phyloP scores from a whole-genome alignment of 495 filamentous ascomycete species.

The Chaetomidium leptoderma region DNA sequence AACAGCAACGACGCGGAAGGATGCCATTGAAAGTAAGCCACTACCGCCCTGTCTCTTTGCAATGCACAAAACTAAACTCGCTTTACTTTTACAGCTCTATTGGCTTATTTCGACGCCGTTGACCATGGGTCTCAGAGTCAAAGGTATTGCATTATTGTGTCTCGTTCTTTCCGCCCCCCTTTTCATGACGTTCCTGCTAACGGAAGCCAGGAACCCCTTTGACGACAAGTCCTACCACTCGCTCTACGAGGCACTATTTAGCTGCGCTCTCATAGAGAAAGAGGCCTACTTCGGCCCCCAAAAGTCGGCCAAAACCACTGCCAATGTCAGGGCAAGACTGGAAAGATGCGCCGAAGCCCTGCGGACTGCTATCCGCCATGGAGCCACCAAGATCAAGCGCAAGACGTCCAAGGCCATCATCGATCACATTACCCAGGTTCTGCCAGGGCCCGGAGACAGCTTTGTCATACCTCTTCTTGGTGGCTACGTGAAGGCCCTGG shows the following conservation, averaged over 20 bases:
- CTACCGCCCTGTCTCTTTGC: too few relatives aligned
- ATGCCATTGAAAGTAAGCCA: conserved; percentile 36
- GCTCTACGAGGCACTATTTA: conserved; percentile 78
- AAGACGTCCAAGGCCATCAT: conserved; percentile 75
- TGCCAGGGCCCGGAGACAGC: conserved; percentile 58
- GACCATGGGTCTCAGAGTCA: conserved; percentile 23
- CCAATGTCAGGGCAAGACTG: conserved; percentile 54
- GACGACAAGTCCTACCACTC: conserved; percentile 75
- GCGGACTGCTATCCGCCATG: conserved; percentile 63
- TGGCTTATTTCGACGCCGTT: conserved; percentile 24
- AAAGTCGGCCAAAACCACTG: conserved; percentile 44
- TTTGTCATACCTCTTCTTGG: conserved; percentile 68
- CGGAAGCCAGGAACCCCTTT: conserved; percentile 27
- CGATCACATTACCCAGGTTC: conserved; percentile 73
- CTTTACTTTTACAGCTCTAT: conserved; percentile 49
- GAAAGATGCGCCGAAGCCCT: conserved; percentile 67
- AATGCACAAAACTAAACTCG: conserved; percentile 43
- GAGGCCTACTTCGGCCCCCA: conserved; percentile 54
- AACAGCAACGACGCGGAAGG: conserved; percentile 21
- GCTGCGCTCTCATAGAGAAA: conserved; percentile 61
- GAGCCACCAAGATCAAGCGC: conserved; percentile 60
- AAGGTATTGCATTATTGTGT: conserved; percentile 11
- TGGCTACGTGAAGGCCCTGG: conserved; percentile 74
- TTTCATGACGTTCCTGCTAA: conserved; percentile 9
- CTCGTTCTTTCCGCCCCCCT: background rate